Evolutionary conservation across 495 filamentous ascomycete genomes (phyloP), one percentile per base, ranked within the genome.

Genomic region (Podospora comata): DNA sequence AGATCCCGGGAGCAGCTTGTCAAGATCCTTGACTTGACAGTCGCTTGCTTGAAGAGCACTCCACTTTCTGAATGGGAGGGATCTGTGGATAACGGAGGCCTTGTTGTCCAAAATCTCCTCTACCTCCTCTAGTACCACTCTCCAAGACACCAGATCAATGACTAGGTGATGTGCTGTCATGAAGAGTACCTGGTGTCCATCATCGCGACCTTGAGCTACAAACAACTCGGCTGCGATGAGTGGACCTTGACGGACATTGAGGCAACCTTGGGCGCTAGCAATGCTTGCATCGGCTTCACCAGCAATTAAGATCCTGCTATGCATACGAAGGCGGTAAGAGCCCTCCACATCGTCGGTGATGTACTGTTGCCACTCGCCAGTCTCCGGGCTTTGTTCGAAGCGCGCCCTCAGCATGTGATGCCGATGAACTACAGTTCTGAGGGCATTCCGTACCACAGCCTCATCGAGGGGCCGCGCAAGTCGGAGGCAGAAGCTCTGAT

Each of bases 341-440:
- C 15, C 6, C 3, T 62, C 58, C 2, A 69, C 60, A 6, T 75
- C 70, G 5, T 39, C n/a, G 0, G 62, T 65, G 56, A 77, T 59
- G 62, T 30, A 64, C 55, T 77, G 71, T 60, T 75, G 71, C 71
- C 71, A 70, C 67, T 71, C 65, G 19, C 65, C 71, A 55, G 48
- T 59, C 13, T 60, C 60, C 13, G 72, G 20, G 9, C 32, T 48
- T 26, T 13, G 67, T 2, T 70, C 66, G 66, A 88, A 88, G 9
- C 87, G 81, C n/a, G 84, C 82, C 15, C 87, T 79, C 15, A 90
- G 80, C 88, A 90, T 90, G 2, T 86, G 85, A 72, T 90, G 88
- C 0, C 83, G 82, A 3, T 68, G 73, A 6, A 89, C 77, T 15
- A 90, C 75, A 0, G 76, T 76, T 60, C 84, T 78, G 32, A 87